Evolutionary conservation across 2,329 filamentous ascomycete genomes (phyloP).

Genomic region (Lachnellula subtilissima): DNA sequence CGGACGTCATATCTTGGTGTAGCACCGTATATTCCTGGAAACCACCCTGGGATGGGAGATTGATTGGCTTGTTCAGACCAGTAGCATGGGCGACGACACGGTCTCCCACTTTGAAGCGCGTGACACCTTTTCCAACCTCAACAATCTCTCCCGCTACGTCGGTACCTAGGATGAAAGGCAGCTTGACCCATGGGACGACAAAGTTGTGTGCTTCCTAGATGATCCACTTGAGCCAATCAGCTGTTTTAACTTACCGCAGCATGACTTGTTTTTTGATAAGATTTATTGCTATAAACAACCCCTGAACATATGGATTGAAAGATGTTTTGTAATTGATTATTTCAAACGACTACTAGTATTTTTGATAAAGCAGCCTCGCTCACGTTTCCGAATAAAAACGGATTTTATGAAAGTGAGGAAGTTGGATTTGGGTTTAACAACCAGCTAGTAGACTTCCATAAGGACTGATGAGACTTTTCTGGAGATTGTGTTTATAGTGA

Average conservation of each 20-base stretch:
- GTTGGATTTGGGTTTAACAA: conserved; percentile 1
- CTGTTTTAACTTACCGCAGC: too few relatives aligned
- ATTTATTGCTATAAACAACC: too few relatives aligned
- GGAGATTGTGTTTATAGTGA: too few relatives aligned
- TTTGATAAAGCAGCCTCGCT: conserved; percentile 4
- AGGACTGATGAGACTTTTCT: too few relatives aligned
- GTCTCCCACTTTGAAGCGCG: conserved; percentile 9
- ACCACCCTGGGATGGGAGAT: not conserved
- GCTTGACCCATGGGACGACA: not conserved
- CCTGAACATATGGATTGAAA: too few relatives aligned
- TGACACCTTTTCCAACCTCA: conserved; percentile 8
- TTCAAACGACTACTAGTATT: not conserved
- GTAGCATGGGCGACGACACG: conserved; percentile 28
- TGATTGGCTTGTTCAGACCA: conserved; percentile 29
- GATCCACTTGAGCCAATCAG: not conserved
- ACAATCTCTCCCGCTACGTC: conserved; percentile 11
- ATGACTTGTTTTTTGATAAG: too few relatives aligned
- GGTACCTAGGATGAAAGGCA: conserved; percentile 15
- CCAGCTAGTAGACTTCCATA: not conserved
- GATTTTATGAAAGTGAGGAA: not conserved
- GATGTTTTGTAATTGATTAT: too few relatives aligned
- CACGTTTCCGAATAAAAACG: conserved; percentile 6
- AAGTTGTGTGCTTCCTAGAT: not conserved
- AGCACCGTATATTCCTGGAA: not conserved
- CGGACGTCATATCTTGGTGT: not conserved